Evolutionary conservation across 2,329 filamentous ascomycete genomes (phyloP).

Genomic region (Aspergillus tubingensis): DNA sequence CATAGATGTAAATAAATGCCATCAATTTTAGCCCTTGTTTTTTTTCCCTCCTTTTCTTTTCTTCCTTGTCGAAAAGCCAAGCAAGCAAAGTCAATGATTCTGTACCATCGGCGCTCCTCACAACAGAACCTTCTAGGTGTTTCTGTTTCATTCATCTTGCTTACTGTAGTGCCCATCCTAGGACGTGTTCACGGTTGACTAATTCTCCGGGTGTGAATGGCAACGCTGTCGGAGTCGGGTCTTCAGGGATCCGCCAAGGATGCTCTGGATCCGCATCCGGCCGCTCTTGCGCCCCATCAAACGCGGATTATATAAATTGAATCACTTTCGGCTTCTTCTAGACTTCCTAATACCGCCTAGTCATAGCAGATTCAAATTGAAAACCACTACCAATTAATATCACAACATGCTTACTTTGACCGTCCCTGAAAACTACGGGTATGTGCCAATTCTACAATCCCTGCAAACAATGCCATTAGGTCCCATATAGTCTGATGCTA

Average conservation of each 20-base stretch:
- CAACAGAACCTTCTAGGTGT: neutral
- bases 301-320: neutral
- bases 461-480: neutral
- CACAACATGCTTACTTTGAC: conserved; percentile 44
- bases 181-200: neutral
- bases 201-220: neutral
- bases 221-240: neutral
- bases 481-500: neutral
- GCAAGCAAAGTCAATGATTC: neutral
- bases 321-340: neutral
- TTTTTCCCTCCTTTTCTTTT: too few relatives aligned
- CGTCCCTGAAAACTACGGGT: conserved; percentile 54
- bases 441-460: conserved; percentile 18
- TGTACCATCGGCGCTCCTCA: neutral
- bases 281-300: neutral
- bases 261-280: neutral
- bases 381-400: neutral
- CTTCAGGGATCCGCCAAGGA: neutral
- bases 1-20: neutral
- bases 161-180: neutral
- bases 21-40: neutral
- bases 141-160: neutral
- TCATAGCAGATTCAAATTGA: neutral
- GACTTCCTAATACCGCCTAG: neutral
- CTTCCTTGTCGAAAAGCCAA: neutral